phyloP scores from a whole-genome alignment of 108 stramenopile species.

The Pelagomonas calceolata region DNA sequence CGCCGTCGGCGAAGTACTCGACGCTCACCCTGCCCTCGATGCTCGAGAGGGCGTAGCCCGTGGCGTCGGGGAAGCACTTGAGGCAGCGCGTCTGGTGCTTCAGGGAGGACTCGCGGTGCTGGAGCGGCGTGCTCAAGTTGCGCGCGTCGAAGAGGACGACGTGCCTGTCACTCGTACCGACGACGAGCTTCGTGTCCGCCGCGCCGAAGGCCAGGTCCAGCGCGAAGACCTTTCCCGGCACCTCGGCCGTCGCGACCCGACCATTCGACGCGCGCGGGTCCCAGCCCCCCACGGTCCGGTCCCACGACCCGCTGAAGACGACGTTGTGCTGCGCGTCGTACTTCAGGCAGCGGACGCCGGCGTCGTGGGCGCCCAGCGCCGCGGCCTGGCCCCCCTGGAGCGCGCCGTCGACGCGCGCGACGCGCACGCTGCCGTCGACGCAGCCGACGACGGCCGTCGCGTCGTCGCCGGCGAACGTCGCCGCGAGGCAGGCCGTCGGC shows the following conservation, averaged over 20 bases:
- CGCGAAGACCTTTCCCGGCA: conserved; percentile 69
- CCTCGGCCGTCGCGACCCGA: conserved; percentile 15
- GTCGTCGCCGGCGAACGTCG: not conserved
- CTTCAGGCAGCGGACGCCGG: not conserved
- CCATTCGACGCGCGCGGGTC: not conserved
- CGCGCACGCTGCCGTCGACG: not conserved
- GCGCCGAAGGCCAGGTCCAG: conserved; percentile 44
- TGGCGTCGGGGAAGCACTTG: conserved; percentile 58
- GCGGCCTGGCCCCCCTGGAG: not conserved
- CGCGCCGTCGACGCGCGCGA: not conserved
- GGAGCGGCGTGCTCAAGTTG: conserved; percentile 17
- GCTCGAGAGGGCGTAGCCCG: conserved; percentile 74
- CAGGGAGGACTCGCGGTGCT: conserved; percentile 66
- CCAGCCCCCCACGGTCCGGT: not conserved
- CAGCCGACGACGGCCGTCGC: not conserved
- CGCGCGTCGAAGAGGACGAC: conserved; percentile 50
- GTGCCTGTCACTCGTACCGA: conserved; percentile 49
- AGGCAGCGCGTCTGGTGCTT: conserved; percentile 72
- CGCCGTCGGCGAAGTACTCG: conserved; percentile 67
- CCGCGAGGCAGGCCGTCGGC: not conserved
- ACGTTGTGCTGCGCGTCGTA: not conserved
- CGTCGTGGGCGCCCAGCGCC: not conserved
- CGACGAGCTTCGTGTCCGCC: conserved; percentile 33
- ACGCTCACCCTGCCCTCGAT: conserved; percentile 94
- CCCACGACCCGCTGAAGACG: conserved; percentile 1